Evolutionary conservation across 1,284 basidiomycete genomes (phyloP).

Genomic region (Boletus mariae): DNA sequence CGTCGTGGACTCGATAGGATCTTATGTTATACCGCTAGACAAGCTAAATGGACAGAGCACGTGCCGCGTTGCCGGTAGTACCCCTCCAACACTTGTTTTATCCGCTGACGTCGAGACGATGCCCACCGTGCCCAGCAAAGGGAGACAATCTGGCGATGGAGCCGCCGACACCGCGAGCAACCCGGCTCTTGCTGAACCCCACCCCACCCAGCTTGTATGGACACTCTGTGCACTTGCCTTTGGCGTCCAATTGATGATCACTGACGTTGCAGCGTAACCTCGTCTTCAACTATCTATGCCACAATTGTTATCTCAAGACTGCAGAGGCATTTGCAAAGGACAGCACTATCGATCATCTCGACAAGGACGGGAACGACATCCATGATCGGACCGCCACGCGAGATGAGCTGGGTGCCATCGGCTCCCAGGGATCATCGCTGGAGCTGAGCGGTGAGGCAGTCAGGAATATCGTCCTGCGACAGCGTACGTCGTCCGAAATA

Average conservation of each 20-base stretch:
- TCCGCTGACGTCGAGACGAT: slow-evolving; percentile 14
- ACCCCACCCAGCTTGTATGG: slow-evolving; percentile 30
- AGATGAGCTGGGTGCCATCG: slow-evolving; percentile 2
- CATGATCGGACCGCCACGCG: slow-evolving; percentile 22
- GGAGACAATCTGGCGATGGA: slow-evolving; percentile 10
- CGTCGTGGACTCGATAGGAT: neutral
- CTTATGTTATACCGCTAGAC: slow-evolving; percentile 1
- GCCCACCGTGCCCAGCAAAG: slow-evolving; percentile 21
- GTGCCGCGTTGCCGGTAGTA: slow-evolving; percentile 9
- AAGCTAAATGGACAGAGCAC: slow-evolving; percentile 12
- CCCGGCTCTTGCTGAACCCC: slow-evolving; percentile 18
- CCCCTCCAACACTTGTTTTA: neutral
- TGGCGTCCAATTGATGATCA: slow-evolving; percentile 3
- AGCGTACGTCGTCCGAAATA: slow-evolving; percentile 43
- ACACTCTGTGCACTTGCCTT: neutral
- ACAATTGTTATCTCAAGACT: slow-evolving; percentile 68
- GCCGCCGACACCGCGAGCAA: slow-evolving; percentile 15
- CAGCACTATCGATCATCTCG: slow-evolving; percentile 54
- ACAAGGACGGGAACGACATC: slow-evolving; percentile 67
- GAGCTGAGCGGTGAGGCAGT: slow-evolving; percentile 44
- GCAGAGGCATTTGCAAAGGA: slow-evolving; percentile 70
- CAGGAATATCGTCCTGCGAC: slow-evolving; percentile 48
- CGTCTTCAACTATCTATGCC: slow-evolving; percentile 78
- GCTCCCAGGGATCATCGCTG: slow-evolving; percentile 22
- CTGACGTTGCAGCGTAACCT: slow-evolving; percentile 52